These are phyloP conservation scores for Didymellaceae sp. DNA, from an alignment of 2,329 filamentous ascomycete species.

Conservation along the genomic window DNA sequence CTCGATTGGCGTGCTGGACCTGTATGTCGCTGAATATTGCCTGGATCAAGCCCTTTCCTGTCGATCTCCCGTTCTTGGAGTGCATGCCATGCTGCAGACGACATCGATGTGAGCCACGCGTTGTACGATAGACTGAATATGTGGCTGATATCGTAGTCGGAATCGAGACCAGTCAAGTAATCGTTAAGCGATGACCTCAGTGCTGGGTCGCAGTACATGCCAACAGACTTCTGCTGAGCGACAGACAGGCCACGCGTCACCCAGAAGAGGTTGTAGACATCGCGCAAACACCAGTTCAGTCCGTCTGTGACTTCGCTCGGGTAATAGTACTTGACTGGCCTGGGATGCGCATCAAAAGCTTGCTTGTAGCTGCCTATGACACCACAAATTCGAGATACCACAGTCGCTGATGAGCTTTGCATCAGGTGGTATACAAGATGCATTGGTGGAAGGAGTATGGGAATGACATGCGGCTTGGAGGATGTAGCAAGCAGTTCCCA, in stretches of 20 bases:
- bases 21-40: slow-evolving; percentile 40
- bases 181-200: slow-evolving; percentile 53
- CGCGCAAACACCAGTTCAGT: slow-evolving; percentile 87
- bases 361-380: slow-evolving; percentile 76
- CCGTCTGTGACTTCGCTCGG: slow-evolving; percentile 52
- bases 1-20: slow-evolving; percentile 72
- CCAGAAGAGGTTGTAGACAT: slow-evolving; percentile 86
- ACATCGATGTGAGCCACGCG: slow-evolving; percentile 53
- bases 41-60: slow-evolving; percentile 25
- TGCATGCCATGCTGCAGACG: slow-evolving; percentile 55
- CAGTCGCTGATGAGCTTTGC: slow-evolving; percentile 68
- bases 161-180: slow-evolving; percentile 52
- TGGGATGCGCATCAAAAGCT: slow-evolving; percentile 70
- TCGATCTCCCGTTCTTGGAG: slow-evolving; percentile 56
- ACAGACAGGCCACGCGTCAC: slow-evolving; percentile 72
- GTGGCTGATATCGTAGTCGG: slow-evolving; percentile 47
- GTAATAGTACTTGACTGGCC: slow-evolving; percentile 48
- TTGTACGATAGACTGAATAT: slow-evolving; percentile 58
- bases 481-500: slow-evolving; percentile 67
- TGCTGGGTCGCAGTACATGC: slow-evolving; percentile 57
- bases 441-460: slow-evolving; percentile 72
- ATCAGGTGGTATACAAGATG: slow-evolving; percentile 73
- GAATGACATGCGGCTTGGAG: slow-evolving; percentile 52
- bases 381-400: slow-evolving; percentile 71
- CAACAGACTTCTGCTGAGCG: slow-evolving; percentile 65